Conservation (phyloP, 306 rosid species). For the Carpinus fangiana region DNA sequence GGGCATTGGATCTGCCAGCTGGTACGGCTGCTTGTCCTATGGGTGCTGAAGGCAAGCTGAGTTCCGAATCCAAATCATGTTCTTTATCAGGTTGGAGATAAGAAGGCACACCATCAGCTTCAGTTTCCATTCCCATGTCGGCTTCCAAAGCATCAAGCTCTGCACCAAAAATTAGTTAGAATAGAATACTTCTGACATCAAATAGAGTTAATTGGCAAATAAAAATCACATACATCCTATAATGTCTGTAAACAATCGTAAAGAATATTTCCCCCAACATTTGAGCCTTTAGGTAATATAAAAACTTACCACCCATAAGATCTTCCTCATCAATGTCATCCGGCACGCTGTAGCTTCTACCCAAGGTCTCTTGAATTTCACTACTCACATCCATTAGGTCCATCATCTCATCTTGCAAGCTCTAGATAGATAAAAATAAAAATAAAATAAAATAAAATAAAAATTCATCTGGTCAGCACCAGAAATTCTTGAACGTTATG, state of each 20-base stretch:
- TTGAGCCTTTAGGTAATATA: constrained; percentile 15
- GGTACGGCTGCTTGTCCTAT: constrained; percentile 57
- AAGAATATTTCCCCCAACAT: background rate
- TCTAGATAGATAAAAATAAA: constrained; percentile 40
- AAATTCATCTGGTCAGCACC: constrained; percentile 20
- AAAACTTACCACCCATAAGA: constrained; percentile 89
- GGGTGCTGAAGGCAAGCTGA: constrained; percentile 92
- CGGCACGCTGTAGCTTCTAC: constrained; percentile 96
- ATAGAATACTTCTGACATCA: background rate
- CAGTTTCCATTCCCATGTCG: constrained; percentile 91
- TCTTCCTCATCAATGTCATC: constrained; percentile 98
- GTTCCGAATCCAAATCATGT: constrained; percentile 77
- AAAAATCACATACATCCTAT: background rate
- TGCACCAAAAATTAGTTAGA: constrained; percentile 28
- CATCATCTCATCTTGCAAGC: constrained; percentile 97
- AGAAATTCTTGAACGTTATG: constrained; percentile 8
- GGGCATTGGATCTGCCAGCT: constrained; percentile 68
- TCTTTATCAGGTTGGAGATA: constrained; percentile 97
- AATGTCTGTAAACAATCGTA: background rate
- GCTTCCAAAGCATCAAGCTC: constrained; percentile 93
- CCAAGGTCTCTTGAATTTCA: constrained; percentile 91
- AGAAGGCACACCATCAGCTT: constrained; percentile 86
- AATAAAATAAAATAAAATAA: background rate
- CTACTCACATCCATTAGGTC: constrained; percentile 97
- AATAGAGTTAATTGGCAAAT: background rate